Base-by-base conservation (phyloP, 495 filamentous ascomycete species). In the Xylaria cubensis region DNA sequence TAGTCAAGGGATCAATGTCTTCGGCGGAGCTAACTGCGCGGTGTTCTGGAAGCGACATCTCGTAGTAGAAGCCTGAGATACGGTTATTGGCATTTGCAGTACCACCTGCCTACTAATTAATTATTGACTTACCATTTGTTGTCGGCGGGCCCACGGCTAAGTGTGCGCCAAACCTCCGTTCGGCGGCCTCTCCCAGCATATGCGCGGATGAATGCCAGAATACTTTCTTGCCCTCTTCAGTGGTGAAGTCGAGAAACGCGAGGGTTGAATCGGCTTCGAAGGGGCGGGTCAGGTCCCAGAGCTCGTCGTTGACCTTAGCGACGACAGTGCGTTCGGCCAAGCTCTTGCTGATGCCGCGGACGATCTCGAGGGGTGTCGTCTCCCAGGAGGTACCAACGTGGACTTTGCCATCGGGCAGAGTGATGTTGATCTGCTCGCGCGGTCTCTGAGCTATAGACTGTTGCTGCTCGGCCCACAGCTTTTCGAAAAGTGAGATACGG, bases 121-220 rank as follows among this genome's bases (percentile, higher is more conserved):
- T 15, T 6, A 5, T 19, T 58, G 48, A 58, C 69, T 56, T 29
- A 46, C 97, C 96, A 81, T 95, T 91, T 17, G 95, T 90, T 42
- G 93, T 93, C 9, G 95, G 96, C 26, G 96, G 96, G 10, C 96
- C 96, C 77, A 97, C 94, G 74, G 93, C 97, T 61, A 99, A 87
- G 71, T 94, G 89, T 83, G 94, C 98, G 58, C 92, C 92, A 79
- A 92, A 99, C 73, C 94, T 88, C 73, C 91, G 88, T 81, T 99
- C 97, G 51, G 90, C 92, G 61, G 94, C 94, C 81, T 98, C 95
- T 69, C 96, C 96, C n/a, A 99, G 89, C 68, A 93, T 87, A 81
- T 99, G 96, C 36, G 96, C 96, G 73, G 91, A 93, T 3, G 92
- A 95, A 81, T 99, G 96, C 94, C 94, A 97, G 79, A 95, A 97